These are phyloP conservation scores for Auriscalpium microsporum DNA, from an alignment of 768 basidiomycete genomes.

Conservation along the genomic window DNA sequence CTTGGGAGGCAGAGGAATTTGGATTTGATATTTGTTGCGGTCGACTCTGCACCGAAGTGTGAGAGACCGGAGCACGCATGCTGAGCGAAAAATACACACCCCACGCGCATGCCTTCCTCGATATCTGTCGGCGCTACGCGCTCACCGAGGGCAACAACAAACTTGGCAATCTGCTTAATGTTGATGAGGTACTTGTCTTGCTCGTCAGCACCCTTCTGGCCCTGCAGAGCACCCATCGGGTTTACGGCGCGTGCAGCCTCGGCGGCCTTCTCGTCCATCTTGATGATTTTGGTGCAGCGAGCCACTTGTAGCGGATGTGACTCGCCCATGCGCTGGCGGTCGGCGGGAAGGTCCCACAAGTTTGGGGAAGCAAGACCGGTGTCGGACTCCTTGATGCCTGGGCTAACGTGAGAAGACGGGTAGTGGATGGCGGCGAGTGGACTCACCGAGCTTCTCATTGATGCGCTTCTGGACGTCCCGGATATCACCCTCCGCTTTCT, in stretches of 20 bases:
- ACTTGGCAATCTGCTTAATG: conserved; percentile 99
- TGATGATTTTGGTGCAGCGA: conserved; percentile 97
- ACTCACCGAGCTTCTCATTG: conserved; percentile 90
- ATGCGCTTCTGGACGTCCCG: conserved; percentile 96
- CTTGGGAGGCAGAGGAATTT: conserved; percentile 96
- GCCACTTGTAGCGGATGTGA: conserved; percentile 96
- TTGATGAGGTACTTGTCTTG: conserved; percentile 99
- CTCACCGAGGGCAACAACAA: conserved; percentile 95
- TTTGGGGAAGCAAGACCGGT: conserved; percentile 96
- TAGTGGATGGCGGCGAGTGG: background rate
- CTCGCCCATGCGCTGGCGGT: conserved; percentile 82
- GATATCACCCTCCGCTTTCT: conserved; percentile 85
- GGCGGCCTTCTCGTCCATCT: conserved; percentile 65
- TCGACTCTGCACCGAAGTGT: conserved; percentile 56
- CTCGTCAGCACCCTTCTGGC: conserved; percentile 95
- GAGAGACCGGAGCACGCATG: conserved; percentile 1
- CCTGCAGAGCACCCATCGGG: conserved; percentile 65
- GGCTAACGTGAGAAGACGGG: background rate
- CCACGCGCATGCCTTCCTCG: conserved; percentile 99
- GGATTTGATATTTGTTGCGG: conserved; percentile 95
- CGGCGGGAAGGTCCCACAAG: conserved; percentile 93
- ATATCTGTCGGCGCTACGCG: conserved; percentile 97
- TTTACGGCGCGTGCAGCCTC: conserved; percentile 75
- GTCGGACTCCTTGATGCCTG: conserved; percentile 95
- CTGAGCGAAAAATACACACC: conserved; percentile 45